Evolutionary conservation across 495 filamentous ascomycete genomes (phyloP), one percentile per base, ranked within the genome.

Genomic region (Lepidopterella palustris): DNA sequence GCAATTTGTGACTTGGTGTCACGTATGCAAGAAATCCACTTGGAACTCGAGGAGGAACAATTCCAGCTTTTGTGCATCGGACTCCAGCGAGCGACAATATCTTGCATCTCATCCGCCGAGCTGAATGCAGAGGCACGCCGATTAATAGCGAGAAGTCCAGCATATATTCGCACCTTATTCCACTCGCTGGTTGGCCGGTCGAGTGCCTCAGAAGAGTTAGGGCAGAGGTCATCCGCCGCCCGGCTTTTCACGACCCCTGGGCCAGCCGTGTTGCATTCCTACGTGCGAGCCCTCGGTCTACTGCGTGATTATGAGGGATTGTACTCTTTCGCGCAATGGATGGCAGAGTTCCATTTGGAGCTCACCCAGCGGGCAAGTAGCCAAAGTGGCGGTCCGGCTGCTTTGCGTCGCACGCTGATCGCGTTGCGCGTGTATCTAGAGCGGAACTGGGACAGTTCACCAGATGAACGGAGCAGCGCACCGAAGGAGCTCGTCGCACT

Each of bases 351-450:
- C 40, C 49, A 65, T 18, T 26, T 15, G 0, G 65, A 61, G 29
- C 48, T 76, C 5, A 45, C 27, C 0, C 49, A 32, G 23, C 45
- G 62, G 27, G 52, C 58, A 0, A 27, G 55, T 5, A 27, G 51
- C 57, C 52, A 64, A 28, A 31, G 58, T 21, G 80, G 78, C 51
- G 81, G 81, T 0, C 64, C 68, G 42, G 62, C 52, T 29, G 70
- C 77, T 68, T 70, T 80, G 69, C 74, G 79, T 40, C 74, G 72
- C 25, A 78, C 76, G 13, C 42, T 85, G 25, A 71, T 78, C 1
- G 83, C 82, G n/a, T 57, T 78, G 45, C 71, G 80, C 20, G 71
- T 79, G 29, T 82, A 78, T 54, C 64, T 85, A 26, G 82, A 86
- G 59, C 72, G 75, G 18, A 53, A 2, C 45, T 62, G 66, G 31